Evolutionary conservation across 2,329 filamentous ascomycete genomes (phyloP).

Genomic region (Cercospora janseana): DNA sequence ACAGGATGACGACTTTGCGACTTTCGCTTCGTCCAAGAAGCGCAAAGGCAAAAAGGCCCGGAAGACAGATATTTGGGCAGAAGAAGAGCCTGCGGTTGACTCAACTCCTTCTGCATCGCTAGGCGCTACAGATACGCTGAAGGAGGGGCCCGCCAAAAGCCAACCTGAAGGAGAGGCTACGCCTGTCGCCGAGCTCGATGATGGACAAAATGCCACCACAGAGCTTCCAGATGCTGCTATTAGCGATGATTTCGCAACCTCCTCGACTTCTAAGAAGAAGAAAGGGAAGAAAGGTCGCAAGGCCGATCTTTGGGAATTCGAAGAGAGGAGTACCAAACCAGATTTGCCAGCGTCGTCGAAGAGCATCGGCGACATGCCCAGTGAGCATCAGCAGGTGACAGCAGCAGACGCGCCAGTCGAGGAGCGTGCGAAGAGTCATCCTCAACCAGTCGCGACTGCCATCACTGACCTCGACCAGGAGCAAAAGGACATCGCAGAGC

Average conservation of each 20-base stretch:
- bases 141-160: neutral
- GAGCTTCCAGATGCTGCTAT: neutral
- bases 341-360: no score
- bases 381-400: no score
- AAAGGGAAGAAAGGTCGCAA: slow-evolving; percentile 26
- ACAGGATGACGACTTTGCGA: slow-evolving; percentile 9
- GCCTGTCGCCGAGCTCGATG: neutral
- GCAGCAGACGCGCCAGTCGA: neutral
- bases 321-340: neutral
- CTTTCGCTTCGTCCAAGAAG: no score
- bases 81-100: neutral
- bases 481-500: neutral
- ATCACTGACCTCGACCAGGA: neutral
- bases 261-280: slow-evolving; percentile 4
- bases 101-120: neutral
- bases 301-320: neutral
- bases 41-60: slow-evolving; percentile 29
- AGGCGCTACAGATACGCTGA: neutral
- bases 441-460: neutral
- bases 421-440: neutral
- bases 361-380: no score
- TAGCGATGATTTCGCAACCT: neutral
- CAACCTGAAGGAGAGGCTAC: no score
- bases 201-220: neutral
- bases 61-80: no score